These are phyloP conservation scores for Penicillium sp. DNA, from an alignment of 2,329 filamentous ascomycete genomes.

Conservation along the genomic window DNA sequence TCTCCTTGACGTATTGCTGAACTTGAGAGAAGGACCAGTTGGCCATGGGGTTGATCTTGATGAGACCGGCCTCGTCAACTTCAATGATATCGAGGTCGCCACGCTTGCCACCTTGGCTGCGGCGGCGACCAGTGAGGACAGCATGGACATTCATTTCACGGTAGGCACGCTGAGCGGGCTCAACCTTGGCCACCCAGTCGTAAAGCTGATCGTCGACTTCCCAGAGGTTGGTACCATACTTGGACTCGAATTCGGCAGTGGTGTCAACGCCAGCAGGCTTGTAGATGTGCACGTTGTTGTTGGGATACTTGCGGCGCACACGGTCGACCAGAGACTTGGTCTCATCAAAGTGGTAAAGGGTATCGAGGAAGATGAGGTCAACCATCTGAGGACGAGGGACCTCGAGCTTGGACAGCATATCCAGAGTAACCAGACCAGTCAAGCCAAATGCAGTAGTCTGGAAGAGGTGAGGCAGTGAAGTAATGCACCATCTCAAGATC, in stretches of 20 bases:
- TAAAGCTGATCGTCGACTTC: constrained; percentile 85
- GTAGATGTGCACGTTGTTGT: constrained; percentile 82
- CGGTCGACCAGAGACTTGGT: constrained; percentile 73
- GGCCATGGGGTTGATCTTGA: constrained; percentile 97
- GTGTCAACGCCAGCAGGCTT: constrained; percentile 77
- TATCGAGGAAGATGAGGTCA: constrained; percentile 73
- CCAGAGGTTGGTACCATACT: constrained; percentile 82
- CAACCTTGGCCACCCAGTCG: constrained; percentile 96
- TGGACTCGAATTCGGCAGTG: constrained; percentile 74
- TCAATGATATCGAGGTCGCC: constrained; percentile 90
- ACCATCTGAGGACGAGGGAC: constrained; percentile 52
- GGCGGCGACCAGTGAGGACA: constrained; percentile 86
- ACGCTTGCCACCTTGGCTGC: constrained; percentile 90
- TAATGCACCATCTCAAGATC: constrained; percentile 87
- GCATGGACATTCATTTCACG: constrained; percentile 83
- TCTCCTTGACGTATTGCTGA: constrained; percentile 78
- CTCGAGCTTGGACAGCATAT: constrained; percentile 61
- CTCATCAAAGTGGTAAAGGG: constrained; percentile 78
- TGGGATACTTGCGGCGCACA: constrained; percentile 74
- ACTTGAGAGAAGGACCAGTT: constrained; percentile 94
- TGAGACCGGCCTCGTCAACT: constrained; percentile 82
- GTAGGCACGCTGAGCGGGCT: constrained; percentile 91
- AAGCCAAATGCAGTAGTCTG: constrained; percentile 83
- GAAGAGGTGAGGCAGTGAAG: constrained; percentile 85
- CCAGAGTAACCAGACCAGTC: constrained; percentile 77